Conservation (phyloP, 176 grass and related monocot genomes). For the Rhipidocladum racemiflorum region DNA sequence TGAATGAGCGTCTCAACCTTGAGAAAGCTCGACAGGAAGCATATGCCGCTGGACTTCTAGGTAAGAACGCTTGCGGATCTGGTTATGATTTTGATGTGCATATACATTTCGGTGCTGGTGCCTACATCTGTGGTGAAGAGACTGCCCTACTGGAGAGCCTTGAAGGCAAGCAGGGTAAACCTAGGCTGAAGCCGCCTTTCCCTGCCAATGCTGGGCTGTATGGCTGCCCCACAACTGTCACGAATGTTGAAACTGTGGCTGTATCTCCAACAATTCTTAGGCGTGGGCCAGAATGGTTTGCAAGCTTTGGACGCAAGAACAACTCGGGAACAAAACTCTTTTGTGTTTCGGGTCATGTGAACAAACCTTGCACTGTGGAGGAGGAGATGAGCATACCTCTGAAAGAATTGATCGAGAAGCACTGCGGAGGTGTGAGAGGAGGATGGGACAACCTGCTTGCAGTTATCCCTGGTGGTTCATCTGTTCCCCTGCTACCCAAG, state of each 20-base stretch:
- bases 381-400: slow-evolving; percentile 96
- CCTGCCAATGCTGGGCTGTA: slow-evolving; percentile 83
- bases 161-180: slow-evolving; percentile 92
- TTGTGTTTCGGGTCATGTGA: slow-evolving; percentile 87
- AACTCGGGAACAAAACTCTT: slow-evolving; percentile 81
- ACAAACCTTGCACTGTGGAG: slow-evolving; percentile 94
- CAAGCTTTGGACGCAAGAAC: slow-evolving; percentile 89
- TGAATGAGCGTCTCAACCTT: slow-evolving; percentile 77
- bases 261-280: slow-evolving; percentile 89
- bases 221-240: slow-evolving; percentile 89
- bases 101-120: slow-evolving; percentile 92
- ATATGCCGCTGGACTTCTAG: slow-evolving; percentile 74
- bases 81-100: slow-evolving; percentile 90
- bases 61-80: slow-evolving; percentile 92
- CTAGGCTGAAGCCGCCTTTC: slow-evolving; percentile 85
- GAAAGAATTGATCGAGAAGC: slow-evolving; percentile 79
- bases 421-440: slow-evolving; percentile 89
- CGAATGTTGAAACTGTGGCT: slow-evolving; percentile 88
- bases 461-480: slow-evolving; percentile 79
- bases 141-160: slow-evolving; percentile 91
- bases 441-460: slow-evolving; percentile 94
- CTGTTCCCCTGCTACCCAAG: slow-evolving; percentile 80
- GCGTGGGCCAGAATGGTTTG: slow-evolving; percentile 90
- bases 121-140: slow-evolving; percentile 95
- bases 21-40: slow-evolving; percentile 84